phyloP scores from a whole-genome alignment of 768 basidiomycete genomes.

The Panus rudis region DNA sequence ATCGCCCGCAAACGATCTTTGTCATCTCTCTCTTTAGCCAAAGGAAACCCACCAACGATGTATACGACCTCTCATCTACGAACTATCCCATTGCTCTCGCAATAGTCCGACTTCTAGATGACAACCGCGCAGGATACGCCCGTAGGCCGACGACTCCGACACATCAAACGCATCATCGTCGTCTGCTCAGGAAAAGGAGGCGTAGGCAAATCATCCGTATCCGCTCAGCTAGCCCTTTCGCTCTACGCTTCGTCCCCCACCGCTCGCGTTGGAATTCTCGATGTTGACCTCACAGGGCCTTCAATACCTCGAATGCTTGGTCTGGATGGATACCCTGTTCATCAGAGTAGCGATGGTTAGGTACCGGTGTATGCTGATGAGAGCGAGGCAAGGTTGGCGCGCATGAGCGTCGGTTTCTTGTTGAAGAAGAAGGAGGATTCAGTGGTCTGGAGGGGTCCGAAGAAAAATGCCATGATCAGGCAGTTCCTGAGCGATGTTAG shows the following conservation, averaged over 20 bases:
- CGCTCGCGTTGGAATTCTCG: constrained; percentile 79
- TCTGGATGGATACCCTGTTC: constrained; percentile 77
- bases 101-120: constrained; percentile 11
- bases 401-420: constrained; percentile 97
- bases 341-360: constrained; percentile 95
- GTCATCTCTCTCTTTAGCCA: too few species aligned
- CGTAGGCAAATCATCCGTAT: constrained; percentile 97
- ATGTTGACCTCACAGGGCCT: constrained; percentile 90
- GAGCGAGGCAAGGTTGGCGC: constrained; percentile 62
- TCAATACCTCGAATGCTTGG: constrained; percentile 95
- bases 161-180: constrained; percentile 81
- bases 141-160: constrained; percentile 61
- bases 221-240: constrained; percentile 85
- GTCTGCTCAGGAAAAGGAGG: constrained; percentile 97
- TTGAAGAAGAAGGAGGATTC: constrained; percentile 86
- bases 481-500: constrained; percentile 93
- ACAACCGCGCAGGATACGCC: constrained; percentile 40
- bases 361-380: constrained; percentile 96
- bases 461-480: constrained; percentile 97
- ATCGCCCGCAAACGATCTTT: too few species aligned
- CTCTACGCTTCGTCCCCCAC: constrained; percentile 64
- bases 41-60: too few species aligned
- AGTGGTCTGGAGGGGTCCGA: constrained; percentile 97
- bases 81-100: background rate
- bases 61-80: too few species aligned